Conservation (phyloP, 2,329 filamentous ascomycete genomes). For the Daldinia eschscholtzii region DNA sequence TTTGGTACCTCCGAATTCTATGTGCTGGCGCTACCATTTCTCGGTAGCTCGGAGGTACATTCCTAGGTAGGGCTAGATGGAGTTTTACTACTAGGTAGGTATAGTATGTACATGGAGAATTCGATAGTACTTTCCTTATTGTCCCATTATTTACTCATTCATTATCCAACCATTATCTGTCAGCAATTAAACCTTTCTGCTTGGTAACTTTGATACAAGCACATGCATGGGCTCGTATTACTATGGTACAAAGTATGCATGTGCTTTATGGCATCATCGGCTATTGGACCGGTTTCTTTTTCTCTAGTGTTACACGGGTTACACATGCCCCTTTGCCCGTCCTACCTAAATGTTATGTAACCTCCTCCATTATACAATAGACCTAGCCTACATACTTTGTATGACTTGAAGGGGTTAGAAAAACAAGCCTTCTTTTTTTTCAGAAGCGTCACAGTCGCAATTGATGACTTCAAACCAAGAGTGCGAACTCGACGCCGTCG, state of each 20-base stretch:
- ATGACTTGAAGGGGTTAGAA: not conserved
- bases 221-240: not conserved
- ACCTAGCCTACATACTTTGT: not conserved
- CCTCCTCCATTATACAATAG: not conserved
- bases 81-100: not conserved
- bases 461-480: conserved; percentile 11
- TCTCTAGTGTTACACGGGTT: not conserved
- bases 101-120: conserved; percentile 9
- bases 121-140: conserved; percentile 25
- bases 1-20: conserved; percentile 13
- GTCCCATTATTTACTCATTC: conserved; percentile 7
- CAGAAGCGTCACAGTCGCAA: not conserved
- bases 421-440: not conserved
- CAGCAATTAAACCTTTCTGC: not conserved
- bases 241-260: not conserved
- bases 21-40: conserved; percentile 4
- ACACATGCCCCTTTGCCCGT: conserved; percentile 4
- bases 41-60: conserved; percentile 22
- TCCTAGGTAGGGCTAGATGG: conserved; percentile 22
- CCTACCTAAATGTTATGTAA: not conserved
- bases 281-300: conserved; percentile 8
- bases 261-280: conserved; percentile 27
- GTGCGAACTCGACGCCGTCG: conserved; percentile 6
- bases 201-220: not conserved
- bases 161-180: conserved; percentile 4